Base-by-base conservation (phyloP, 441 rosid genomes). In the Hypseocharis bilobata region DNA sequence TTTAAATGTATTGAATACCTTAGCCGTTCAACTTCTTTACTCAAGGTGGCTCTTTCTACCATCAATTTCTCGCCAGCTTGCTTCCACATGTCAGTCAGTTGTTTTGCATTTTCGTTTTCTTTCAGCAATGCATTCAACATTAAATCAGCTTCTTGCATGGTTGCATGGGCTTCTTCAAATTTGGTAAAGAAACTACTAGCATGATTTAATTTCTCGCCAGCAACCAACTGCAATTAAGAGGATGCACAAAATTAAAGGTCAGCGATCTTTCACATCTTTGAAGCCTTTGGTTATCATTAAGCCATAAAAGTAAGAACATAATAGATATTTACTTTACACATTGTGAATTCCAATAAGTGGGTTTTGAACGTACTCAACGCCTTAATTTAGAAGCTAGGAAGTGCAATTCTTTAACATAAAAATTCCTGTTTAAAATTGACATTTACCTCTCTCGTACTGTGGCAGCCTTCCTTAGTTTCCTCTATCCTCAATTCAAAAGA, bases 111-210 rank as follows among this genome's bases (percentile, higher is more conserved):
- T 79, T 81, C 85, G 64, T 86, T 89, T 76, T 77, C 93, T 70
- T 79, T 81, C 66, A 85, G 76, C 81, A 88, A 74, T 58, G 81
- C 86, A 66, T 83, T 84, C 73, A 89, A 71, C 82, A 83, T 77
- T 62, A 71, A 68, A 78, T 86, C 91, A 79, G 96, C 96, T 79
- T 92, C 96, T 72, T 73, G 80, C 83, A 92, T 86, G 74, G 87
- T 82, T 64, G 77, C 81, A 77, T 72, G 84, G 70, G 86, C 85
- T 75, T 81, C 89, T 76, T 86, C 88, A 81, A 85, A 83, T 62
- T 81, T 85, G 49, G 72, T 70, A n/a, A 84, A 78, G 88, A 88
- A 86, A 51, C 74, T 72, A 76, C 72, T 63, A 45, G 72, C 81
- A 69, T 70, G 81, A 75, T 60, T 74, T 66, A 66, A 70, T 70